These are phyloP conservation scores for Trametes maxima DNA, from an alignment of 768 basidiomycete genomes.

Conservation along the genomic window DNA sequence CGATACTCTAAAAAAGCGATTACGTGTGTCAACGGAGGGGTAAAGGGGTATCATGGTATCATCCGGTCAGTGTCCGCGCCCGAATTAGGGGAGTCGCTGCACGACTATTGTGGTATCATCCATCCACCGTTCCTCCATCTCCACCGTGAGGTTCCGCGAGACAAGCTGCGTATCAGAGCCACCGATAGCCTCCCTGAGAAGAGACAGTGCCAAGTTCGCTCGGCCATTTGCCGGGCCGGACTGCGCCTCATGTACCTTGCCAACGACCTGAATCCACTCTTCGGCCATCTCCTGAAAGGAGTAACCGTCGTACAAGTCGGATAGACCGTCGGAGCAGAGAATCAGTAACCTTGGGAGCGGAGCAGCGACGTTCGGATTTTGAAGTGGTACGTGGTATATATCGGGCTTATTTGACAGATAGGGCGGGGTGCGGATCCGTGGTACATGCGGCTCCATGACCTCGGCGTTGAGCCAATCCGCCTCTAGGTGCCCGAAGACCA, in stretches of 20 bases:
- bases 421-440: constrained; percentile 47
- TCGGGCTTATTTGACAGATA: constrained; percentile 48
- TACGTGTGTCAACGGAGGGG: not conserved
- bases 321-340: constrained; percentile 50
- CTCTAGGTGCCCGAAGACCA: constrained; percentile 39
- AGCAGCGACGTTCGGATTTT: not conserved
- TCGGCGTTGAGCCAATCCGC: constrained; percentile 39
- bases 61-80: not conserved
- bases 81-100: constrained; percentile 36
- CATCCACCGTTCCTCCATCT: constrained; percentile 54
- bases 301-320: constrained; percentile 41
- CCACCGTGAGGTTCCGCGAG: constrained; percentile 49
- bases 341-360: constrained; percentile 36
- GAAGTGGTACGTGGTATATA: constrained; percentile 37
- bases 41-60: constrained; percentile 24
- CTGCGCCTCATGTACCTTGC: constrained; percentile 28
- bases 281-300: constrained; percentile 35
- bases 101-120: constrained; percentile 52
- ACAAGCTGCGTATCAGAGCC: constrained; percentile 42
- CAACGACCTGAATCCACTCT: constrained; percentile 40
- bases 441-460: constrained; percentile 31
- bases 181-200: constrained; percentile 47
- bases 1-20: not conserved
- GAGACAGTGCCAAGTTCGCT: constrained; percentile 42
- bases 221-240: constrained; percentile 17